Conservation (phyloP, 2,329 filamentous ascomycete species). For the Xylaria sp. region DNA sequence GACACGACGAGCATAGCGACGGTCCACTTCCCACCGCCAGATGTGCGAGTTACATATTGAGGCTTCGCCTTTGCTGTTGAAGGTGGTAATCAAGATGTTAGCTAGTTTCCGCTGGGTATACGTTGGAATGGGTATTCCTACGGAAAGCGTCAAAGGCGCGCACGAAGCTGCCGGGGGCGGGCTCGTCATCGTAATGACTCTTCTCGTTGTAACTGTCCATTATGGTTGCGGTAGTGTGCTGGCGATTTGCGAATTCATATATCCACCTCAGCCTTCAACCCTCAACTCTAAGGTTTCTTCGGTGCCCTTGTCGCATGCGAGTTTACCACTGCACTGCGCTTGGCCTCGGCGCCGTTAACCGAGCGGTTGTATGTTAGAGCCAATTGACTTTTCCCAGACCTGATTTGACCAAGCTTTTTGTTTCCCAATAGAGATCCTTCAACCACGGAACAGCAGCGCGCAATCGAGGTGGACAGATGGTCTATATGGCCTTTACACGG, state of each 20-base stretch:
- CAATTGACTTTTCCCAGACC: conserved; percentile 6
- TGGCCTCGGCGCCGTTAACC: conserved; percentile 10
- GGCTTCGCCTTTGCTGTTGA: conserved; percentile 89
- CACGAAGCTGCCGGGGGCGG: conserved; percentile 74
- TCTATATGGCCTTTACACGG: conserved; percentile 11
- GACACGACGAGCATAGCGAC: conserved; percentile 82
- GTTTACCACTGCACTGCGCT: conserved; percentile 9
- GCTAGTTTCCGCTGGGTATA: conserved; percentile 23
- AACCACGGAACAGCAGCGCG: background rate
- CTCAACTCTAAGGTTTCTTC: conserved; percentile 16
- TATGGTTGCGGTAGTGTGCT: conserved; percentile 33
- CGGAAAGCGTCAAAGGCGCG: conserved; percentile 97
- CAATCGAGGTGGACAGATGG: background rate
- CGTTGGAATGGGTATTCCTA: conserved; percentile 58
- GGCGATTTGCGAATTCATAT: conserved; percentile 6
- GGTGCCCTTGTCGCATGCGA: conserved; percentile 21
- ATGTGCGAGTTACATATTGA: conserved; percentile 86
- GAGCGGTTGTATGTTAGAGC: background rate
- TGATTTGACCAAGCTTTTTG: background rate
- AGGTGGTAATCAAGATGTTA: conserved; percentile 26
- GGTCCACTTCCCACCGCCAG: conserved; percentile 93
- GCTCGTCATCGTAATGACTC: conserved; percentile 78
- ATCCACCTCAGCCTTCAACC: background rate
- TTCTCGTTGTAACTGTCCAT: conserved; percentile 84
- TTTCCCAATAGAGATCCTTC: background rate